Base-by-base conservation (phyloP, 352 stramenopile species). In the Pythium aphanidermatum region DNA sequence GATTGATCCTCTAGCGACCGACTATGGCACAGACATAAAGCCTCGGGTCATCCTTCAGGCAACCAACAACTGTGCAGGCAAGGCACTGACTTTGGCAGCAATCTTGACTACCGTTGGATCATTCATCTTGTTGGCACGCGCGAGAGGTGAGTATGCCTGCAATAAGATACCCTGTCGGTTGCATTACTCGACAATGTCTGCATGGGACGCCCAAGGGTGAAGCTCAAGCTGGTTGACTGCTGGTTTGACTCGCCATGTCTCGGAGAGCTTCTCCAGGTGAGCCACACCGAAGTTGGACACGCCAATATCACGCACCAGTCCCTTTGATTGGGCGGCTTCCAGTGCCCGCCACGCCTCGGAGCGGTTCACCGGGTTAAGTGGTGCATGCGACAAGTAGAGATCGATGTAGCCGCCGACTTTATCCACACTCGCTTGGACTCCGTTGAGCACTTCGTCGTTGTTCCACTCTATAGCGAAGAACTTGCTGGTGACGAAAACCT, bases 401-500 rank as follows among this genome's bases (percentile, higher is more conserved):
- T 92, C 75, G 26, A 92, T 78, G 58, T 91, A 87, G 9, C 86
- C 40, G 7, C 68, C 68, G 11, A 95, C 60, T 16, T 75, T 66
- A 24, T 61, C 51, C 31, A 77, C 73, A 40, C 73, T 81, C 10
- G 55, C 53, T 16, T 68, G 56, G 5, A 71, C 65, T 5, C 59
- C 60, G 11, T 51, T 57, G 14, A 87, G 50, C 2, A 77, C 70
- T 39, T 70, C 81, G 13, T 87, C 61, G 52, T 86, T 89, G 16
- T 66, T 68, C 60, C 78, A 88, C 30, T 69, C 59, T 2, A 40
- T 32, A n/a, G 69, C 23, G 26, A 65, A 76, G 12, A 94, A 42
- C 56, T 95, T 95, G 39, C 68, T 90, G 4, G 79, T 93, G 6
- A 95, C 58, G 45, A 92, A 94, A 41, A 95, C 65, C 26, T 92